Conservation (phyloP, 768 basidiomycete genomes). For the Crepidotus variabilis region DNA sequence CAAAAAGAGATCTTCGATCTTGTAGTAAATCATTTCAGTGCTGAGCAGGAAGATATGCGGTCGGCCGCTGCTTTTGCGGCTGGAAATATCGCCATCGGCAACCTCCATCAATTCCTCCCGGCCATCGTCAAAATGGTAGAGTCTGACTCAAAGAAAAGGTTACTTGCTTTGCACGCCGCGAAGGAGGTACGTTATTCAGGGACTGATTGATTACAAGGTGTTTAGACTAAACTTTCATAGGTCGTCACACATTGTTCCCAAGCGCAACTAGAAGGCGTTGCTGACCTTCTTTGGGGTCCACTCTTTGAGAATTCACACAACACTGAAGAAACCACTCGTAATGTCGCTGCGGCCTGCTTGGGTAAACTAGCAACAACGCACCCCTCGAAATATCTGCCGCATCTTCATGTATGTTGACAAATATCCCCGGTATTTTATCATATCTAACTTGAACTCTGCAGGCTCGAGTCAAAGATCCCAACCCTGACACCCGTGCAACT, state of each 20-base stretch:
- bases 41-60: conserved; percentile 81
- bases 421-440: background rate
- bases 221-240: conserved; percentile 29
- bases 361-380: conserved; percentile 93
- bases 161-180: conserved; percentile 86
- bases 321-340: conserved; percentile 87
- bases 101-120: conserved; percentile 82
- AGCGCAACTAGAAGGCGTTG: conserved; percentile 79
- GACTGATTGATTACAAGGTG: background rate
- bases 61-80: conserved; percentile 94
- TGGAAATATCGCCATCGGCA: conserved; percentile 96
- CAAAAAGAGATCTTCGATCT: conserved; percentile 77
- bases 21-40: conserved; percentile 69
- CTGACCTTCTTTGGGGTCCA: conserved; percentile 88
- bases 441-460: conserved; percentile 19
- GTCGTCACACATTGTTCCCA: conserved; percentile 90
- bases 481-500: conserved; percentile 75
- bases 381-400: conserved; percentile 86
- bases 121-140: conserved; percentile 76
- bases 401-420: conserved; percentile 68
- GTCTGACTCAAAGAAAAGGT: conserved; percentile 70
- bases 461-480: conserved; percentile 66
- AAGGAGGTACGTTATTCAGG: conserved; percentile 66
- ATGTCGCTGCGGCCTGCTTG: conserved; percentile 94
- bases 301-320: conserved; percentile 89